A percentile compares a stretch with the other conserved stretches of the same genome.
These are phyloP conservation scores for Leptographium wingfieldii DNA, from an alignment of 2,329 filamentous ascomycete species.

Conservation along the genomic window DNA sequence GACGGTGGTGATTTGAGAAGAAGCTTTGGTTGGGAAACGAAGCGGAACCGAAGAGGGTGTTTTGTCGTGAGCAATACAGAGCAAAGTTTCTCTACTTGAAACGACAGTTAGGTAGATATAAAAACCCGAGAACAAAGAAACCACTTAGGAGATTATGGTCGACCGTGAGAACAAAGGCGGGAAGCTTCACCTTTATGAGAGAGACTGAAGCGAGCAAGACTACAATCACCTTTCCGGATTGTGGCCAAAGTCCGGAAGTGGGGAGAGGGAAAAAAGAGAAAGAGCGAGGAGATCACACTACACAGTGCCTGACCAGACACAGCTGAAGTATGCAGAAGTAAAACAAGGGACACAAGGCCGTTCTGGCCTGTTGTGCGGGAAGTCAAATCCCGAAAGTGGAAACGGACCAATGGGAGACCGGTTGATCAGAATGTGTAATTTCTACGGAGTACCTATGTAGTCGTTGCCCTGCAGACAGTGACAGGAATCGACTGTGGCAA, in stretches of 20 bases:
- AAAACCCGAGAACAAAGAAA: not conserved
- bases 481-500: not conserved
- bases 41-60: not conserved
- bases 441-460: not conserved
- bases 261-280: not conserved
- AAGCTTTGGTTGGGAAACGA: conserved; percentile 4
- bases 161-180: conserved; percentile 18
- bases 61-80: not conserved
- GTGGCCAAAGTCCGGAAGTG: not conserved
- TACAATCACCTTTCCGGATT: not conserved
- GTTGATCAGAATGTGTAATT: not conserved
- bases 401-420: not conserved
- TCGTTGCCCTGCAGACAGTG: not conserved
- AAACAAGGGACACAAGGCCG: not conserved
- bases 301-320: not conserved
- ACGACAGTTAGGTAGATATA: not conserved
- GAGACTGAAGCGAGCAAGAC: not conserved
- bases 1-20: not conserved
- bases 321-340: not conserved
- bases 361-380: not conserved
- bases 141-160: not conserved
- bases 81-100: not conserved
- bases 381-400: not conserved
- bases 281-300: not conserved
- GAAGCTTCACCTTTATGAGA: not conserved